A percentile compares a stretch with the other conserved stretches of the same genome.
Evolutionary conservation across 441 rosid genomes (phyloP).

Genomic region (Brassica hybrid): DNA sequence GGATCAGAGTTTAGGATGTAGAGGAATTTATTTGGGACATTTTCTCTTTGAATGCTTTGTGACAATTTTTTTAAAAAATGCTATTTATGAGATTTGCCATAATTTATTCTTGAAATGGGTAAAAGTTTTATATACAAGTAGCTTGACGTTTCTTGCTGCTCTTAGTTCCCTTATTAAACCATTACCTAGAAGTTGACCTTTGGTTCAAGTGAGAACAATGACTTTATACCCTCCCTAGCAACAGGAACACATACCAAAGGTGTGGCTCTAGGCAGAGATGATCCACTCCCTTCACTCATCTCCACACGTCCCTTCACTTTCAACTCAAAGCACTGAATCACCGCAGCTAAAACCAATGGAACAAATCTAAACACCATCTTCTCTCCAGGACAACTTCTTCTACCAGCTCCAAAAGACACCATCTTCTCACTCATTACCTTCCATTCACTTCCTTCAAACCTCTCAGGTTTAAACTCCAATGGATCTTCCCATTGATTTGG

Average conservation of each 20-base stretch:
- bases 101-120: neutral
- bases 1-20: neutral
- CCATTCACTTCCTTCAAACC: conserved; percentile 53
- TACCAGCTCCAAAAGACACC: conserved; percentile 68
- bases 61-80: neutral
- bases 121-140: neutral
- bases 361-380: conserved; percentile 54
- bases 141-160: neutral
- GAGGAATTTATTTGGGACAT: neutral
- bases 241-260: conserved; percentile 58
- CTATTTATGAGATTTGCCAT: neutral
- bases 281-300: conserved; percentile 65
- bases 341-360: conserved; percentile 51
- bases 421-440: conserved; percentile 43
- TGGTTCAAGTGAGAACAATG: neutral
- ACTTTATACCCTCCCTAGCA: conserved; percentile 35
- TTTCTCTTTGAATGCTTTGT: neutral
- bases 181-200: conserved; percentile 15
- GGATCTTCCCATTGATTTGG: conserved; percentile 67
- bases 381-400: conserved; percentile 78
- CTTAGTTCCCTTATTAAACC: conserved; percentile 4
- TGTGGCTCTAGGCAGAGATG: conserved; percentile 55
- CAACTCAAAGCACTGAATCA: conserved; percentile 62
- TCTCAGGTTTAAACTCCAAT: conserved; percentile 62
- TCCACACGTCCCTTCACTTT: conserved; percentile 48